A percentile compares a stretch with the other conserved stretches of the same genome.
phyloP scores from a whole-genome alignment of 2,329 filamentous ascomycete species.

The Huntiella savannae region DNA sequence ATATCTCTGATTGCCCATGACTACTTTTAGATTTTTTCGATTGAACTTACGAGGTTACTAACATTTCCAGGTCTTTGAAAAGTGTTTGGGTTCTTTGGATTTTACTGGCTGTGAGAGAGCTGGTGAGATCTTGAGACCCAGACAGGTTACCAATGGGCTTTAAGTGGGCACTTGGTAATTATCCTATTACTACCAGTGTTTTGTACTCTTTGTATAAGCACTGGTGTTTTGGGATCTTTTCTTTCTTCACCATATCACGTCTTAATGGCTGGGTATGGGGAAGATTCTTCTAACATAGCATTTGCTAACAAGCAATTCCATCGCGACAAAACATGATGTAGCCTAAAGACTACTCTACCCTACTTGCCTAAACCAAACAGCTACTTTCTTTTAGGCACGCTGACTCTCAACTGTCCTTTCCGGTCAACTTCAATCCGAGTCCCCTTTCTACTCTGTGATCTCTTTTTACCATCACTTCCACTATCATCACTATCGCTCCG shows the following conservation, averaged over 20 bases:
- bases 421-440: slow-evolving; percentile 69
- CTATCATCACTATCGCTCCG: slow-evolving; percentile 44
- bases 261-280: slow-evolving; percentile 12
- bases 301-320: background rate
- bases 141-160: no score
- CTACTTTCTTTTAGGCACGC: slow-evolving; percentile 39
- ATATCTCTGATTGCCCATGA: no score
- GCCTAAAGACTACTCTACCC: background rate
- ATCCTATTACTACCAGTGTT: background rate
- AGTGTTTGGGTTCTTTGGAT: no score
- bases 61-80: no score
- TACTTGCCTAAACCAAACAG: background rate
- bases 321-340: background rate
- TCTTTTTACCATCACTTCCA: slow-evolving; percentile 37
- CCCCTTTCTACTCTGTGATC: slow-evolving; percentile 32
- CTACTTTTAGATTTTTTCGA: no score
- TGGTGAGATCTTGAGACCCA: no score
- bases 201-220: background rate
- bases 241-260: slow-evolving; percentile 12
- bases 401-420: slow-evolving; percentile 89
- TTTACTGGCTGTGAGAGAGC: no score
- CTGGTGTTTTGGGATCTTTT: background rate
- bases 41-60: no score
- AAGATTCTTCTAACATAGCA: background rate
- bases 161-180: no score